phyloP scores from a whole-genome alignment of 2,329 filamentous ascomycete species.

The Cladophialophora exuberans region DNA sequence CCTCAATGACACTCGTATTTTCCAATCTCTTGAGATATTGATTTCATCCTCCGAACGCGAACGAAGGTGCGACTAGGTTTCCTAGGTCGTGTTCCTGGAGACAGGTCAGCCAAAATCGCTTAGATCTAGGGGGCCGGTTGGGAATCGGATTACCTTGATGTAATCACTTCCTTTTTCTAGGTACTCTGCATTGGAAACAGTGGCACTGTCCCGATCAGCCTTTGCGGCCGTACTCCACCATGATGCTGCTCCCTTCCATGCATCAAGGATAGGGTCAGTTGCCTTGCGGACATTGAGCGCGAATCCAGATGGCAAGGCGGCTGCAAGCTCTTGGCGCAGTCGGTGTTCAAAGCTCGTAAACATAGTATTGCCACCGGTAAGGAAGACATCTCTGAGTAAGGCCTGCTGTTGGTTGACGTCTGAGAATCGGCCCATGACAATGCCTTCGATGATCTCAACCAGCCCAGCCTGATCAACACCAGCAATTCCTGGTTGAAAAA shows the following conservation, averaged over 20 bases:
- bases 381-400: conserved; percentile 83
- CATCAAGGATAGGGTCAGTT: conserved; percentile 76
- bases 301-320: conserved; percentile 70
- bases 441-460: conserved; percentile 87
- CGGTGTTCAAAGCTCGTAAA: conserved; percentile 87
- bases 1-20: too few species aligned
- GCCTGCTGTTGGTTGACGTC: conserved; percentile 62
- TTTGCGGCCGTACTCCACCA: conserved; percentile 67
- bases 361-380: conserved; percentile 90
- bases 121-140: conserved; percentile 1
- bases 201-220: conserved; percentile 63
- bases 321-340: conserved; percentile 71
- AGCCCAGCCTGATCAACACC: conserved; percentile 92
- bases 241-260: conserved; percentile 87
- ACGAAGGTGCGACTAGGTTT: conserved; percentile 26
- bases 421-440: conserved; percentile 78
- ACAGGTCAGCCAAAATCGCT: conserved; percentile 8
- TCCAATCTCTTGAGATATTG: too few species aligned
- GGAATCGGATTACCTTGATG: conserved; percentile 66
- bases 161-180: conserved; percentile 91
- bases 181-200: conserved; percentile 80
- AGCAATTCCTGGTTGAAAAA: conserved; percentile 90
- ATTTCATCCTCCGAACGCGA: conserved; percentile 21
- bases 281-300: conserved; percentile 74
- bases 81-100: conserved; percentile 32